Percentiles rank a stretch among this genome's conserved stretches.
phyloP scores from a whole-genome alignment of 2,329 filamentous ascomycete species.

The Cladosporium sp. region DNA sequence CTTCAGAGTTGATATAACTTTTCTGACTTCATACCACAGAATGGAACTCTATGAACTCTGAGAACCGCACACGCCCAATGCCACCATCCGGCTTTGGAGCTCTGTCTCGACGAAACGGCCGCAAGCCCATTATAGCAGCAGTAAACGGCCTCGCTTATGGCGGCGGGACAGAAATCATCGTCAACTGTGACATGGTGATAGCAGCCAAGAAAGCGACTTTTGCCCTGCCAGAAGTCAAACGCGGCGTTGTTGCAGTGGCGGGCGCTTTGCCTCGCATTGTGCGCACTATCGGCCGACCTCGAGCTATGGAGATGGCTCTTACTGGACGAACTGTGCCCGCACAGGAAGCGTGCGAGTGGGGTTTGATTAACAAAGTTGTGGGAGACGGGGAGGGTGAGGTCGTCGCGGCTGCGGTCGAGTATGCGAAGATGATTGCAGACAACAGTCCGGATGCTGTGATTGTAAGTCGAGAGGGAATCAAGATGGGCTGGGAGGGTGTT shows the following conservation, averaged over 20 bases:
- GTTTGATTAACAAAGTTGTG: conserved; percentile 66
- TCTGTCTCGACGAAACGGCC: conserved; percentile 61
- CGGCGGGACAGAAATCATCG: conserved; percentile 71
- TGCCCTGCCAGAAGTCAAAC: conserved; percentile 65
- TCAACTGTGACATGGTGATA: conserved; percentile 68
- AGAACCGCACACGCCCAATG: conserved; percentile 21
- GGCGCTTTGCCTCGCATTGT: conserved; percentile 66
- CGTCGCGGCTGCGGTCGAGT: conserved; percentile 55
- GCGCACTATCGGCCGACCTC: conserved; percentile 61
- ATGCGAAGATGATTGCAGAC: conserved; percentile 58
- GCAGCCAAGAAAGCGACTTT: conserved; percentile 58
- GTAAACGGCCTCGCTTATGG: conserved; percentile 75
- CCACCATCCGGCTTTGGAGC: conserved; percentile 58
- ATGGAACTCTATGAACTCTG: conserved; percentile 30
- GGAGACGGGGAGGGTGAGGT: conserved; percentile 38
- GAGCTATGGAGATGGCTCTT: conserved; percentile 68
- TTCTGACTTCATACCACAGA: too few species aligned
- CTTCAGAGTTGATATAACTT: too few species aligned
- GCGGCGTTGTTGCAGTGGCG: conserved; percentile 67
- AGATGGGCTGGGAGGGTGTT: conserved; percentile 67
- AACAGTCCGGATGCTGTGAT: conserved; percentile 74
- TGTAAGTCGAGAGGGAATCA: conserved; percentile 65
- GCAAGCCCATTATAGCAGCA: conserved; percentile 72
- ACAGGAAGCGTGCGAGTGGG: conserved; percentile 59
- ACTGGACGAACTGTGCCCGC: conserved; percentile 59